phyloP scores from a whole-genome alignment of 805 yeast species.

The Tetrapisispora iriomotensis region DNA sequence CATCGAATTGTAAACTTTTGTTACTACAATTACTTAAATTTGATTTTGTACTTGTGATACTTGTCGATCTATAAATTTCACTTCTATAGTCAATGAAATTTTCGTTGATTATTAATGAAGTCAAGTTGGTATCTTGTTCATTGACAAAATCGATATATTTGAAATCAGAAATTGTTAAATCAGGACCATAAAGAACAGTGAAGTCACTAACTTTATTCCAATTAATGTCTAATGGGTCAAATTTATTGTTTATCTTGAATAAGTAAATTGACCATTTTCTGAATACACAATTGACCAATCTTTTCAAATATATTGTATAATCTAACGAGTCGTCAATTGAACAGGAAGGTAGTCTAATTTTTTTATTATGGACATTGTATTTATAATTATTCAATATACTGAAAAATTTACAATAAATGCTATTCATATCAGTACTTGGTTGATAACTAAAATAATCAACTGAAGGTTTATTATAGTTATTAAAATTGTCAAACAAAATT shows the following conservation, averaged over 20 bases:
- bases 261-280: constrained; percentile 88
- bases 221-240: constrained; percentile 76
- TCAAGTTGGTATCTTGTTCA: neutral
- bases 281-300: constrained; percentile 84
- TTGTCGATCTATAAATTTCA: neutral
- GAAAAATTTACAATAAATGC: neutral
- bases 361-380: neutral
- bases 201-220: constrained; percentile 95
- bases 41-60: neutral
- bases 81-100: too few relatives aligned
- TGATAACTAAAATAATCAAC: constrained; percentile 20
- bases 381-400: neutral
- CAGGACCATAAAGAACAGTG: constrained; percentile 92
- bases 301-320: constrained; percentile 26
- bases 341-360: constrained; percentile 22
- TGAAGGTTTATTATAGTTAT: constrained; percentile 23
- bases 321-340: constrained; percentile 27
- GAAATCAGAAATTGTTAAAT: constrained; percentile 8
- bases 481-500: constrained; percentile 26
- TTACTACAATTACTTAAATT: neutral
- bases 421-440: neutral
- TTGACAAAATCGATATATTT: neutral
- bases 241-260: constrained; percentile 49
- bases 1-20: constrained; percentile 17
- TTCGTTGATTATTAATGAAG: neutral